Evolutionary conservation across 495 filamentous ascomycete genomes (phyloP).

Genomic region (Penicillium turbatum): DNA sequence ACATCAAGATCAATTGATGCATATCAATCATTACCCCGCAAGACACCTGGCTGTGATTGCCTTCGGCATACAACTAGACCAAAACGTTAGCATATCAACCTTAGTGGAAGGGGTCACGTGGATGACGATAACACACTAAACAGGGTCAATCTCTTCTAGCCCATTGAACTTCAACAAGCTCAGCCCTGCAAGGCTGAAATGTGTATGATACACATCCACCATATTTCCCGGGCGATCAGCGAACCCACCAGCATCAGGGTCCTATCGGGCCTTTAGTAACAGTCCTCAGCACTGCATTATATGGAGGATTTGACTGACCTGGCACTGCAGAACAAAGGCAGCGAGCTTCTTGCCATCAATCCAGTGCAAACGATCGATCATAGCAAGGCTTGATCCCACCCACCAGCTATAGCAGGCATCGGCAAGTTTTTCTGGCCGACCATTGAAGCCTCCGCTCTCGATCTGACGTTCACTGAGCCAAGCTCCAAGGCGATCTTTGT

Average conservation of each 20-base stretch:
- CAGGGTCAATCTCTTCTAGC: slow-evolving; percentile 75
- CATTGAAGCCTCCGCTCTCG: slow-evolving; percentile 83
- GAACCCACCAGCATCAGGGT: slow-evolving; percentile 77
- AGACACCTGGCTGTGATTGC: slow-evolving; percentile 54
- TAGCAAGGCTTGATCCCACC: slow-evolving; percentile 83
- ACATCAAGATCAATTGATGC: not conserved
- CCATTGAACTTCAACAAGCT: slow-evolving; percentile 75
- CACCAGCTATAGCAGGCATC: slow-evolving; percentile 99
- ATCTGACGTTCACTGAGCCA: slow-evolving; percentile 95
- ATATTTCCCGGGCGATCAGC: slow-evolving; percentile 88
- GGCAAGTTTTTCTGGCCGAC: slow-evolving; percentile 89
- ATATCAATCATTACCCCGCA: slow-evolving; percentile 25
- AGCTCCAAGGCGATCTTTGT: slow-evolving; percentile 71
- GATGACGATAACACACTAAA: slow-evolving; percentile 61
- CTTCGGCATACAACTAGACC: slow-evolving; percentile 67
- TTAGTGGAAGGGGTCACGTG: not conserved
- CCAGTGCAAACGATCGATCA: slow-evolving; percentile 87
- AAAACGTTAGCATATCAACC: slow-evolving; percentile 5
- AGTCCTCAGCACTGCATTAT: not conserved
- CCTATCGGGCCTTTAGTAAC: slow-evolving; percentile 45
- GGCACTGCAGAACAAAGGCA: slow-evolving; percentile 76
- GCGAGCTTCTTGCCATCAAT: slow-evolving; percentile 76
- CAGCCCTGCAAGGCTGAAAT: slow-evolving; percentile 83
- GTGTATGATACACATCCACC: slow-evolving; percentile 96
- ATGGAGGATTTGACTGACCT: slow-evolving; percentile 47